phyloP scores from a whole-genome alignment of 148 eudicot species.

The Rhododendron vialii region DNA sequence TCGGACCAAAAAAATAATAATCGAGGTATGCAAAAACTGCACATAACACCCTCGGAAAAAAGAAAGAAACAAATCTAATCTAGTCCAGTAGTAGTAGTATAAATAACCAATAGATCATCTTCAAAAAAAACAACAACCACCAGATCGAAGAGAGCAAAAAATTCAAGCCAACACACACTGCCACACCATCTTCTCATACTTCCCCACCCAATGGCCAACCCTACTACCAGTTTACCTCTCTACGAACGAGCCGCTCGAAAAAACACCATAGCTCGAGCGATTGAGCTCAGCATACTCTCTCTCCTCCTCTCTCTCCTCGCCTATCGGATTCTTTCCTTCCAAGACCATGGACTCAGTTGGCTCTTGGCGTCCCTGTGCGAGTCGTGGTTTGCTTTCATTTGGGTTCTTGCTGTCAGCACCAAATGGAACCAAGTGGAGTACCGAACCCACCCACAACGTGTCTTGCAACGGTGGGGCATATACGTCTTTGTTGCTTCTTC shows the following conservation, averaged over 20 bases:
- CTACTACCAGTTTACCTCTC: constrained; percentile 9
- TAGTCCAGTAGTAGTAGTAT: neutral
- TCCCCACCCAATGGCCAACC: neutral
- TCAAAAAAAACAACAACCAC: too few relatives aligned
- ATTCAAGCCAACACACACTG: neutral
- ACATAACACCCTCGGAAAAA: too few relatives aligned
- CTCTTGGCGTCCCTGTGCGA: constrained; percentile 26
- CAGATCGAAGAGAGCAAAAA: neutral
- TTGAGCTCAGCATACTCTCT: constrained; percentile 16
- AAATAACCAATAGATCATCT: neutral
- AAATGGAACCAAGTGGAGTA: constrained; percentile 26
- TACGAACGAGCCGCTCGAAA: constrained; percentile 1
- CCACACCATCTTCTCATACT: neutral
- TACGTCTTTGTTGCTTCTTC: neutral
- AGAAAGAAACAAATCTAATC: too few relatives aligned
- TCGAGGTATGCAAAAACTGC: too few relatives aligned
- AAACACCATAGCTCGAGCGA: constrained; percentile 3
- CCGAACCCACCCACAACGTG: constrained; percentile 14
- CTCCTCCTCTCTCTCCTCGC: constrained; percentile 18
- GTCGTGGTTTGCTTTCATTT: constrained; percentile 24
- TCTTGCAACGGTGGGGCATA: neutral
- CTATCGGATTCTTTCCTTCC: constrained; percentile 14
- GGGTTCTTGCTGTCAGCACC: constrained; percentile 15
- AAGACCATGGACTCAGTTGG: constrained; percentile 22
- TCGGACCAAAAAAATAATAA: too few relatives aligned